Conservation (phyloP, 2,329 filamentous ascomycete genomes). For the Alternaria sp. region DNA sequence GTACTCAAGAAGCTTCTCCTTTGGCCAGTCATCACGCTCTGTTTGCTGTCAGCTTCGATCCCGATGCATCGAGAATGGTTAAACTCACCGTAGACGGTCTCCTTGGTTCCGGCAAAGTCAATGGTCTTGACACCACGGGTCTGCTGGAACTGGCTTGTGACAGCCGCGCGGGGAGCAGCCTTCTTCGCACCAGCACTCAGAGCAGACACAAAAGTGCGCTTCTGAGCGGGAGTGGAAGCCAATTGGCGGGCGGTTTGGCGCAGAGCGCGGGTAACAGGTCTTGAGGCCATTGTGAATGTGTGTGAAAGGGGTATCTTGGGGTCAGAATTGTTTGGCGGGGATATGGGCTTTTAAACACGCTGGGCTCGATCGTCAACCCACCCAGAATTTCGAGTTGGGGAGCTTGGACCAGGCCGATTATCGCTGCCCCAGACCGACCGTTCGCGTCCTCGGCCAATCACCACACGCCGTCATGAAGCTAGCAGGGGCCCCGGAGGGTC, state of each 20-base stretch:
- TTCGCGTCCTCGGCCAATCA: conserved; percentile 16
- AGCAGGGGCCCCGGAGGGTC: conserved; percentile 14
- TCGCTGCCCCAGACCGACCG: conserved; percentile 18
- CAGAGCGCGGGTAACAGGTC: conserved; percentile 70
- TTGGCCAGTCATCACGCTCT: conserved; percentile 99
- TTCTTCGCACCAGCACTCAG: conserved; percentile 54
- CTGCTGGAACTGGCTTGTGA: conserved; percentile 65
- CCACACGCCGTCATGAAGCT: fast-evolving
- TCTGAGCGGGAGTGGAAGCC: conserved; percentile 57
- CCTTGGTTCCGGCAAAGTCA: conserved; percentile 95
- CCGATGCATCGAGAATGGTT: conserved; percentile 11
- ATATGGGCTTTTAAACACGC: conserved; percentile 34
- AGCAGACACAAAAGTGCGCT: conserved; percentile 66
- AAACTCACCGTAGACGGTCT: conserved; percentile 85
- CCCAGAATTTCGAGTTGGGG: conserved; percentile 20
- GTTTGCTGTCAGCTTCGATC: conserved; percentile 35
- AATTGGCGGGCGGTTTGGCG: conserved; percentile 64
- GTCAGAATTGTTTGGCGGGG: conserved; percentile 26
- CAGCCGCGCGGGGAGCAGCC: conserved; percentile 55
- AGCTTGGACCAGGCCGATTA: conserved; percentile 18
- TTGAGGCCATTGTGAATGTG: conserved; percentile 73
- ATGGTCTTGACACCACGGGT: conserved; percentile 95
- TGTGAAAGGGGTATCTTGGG: conserved; percentile 44
- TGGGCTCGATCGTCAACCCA: conserved; percentile 8
- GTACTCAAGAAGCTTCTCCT: conserved; percentile 98